A percentile compares a stretch with the other conserved stretches of the same genome.
Evolutionary conservation across 768 basidiomycete genomes (phyloP).

Genomic region (Amanita thiersii): DNA sequence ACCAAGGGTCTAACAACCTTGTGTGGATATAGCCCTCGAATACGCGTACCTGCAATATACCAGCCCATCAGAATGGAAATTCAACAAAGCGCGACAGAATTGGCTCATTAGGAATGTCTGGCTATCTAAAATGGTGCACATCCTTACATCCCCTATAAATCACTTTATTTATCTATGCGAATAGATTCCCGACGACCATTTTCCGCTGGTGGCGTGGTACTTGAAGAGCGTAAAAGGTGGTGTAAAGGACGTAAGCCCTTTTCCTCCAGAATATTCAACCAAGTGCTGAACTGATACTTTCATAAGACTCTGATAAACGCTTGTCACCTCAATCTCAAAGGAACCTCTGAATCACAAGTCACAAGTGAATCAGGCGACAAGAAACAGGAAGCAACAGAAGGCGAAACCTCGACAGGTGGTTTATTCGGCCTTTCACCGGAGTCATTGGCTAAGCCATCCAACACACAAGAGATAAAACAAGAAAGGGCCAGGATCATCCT

Average conservation of each 20-base stretch:
- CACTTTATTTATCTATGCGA: not conserved
- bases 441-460: too few relatives aligned
- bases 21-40: conserved; percentile 12
- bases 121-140: too few relatives aligned
- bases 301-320: too few relatives aligned
- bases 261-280: not conserved
- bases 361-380: too few relatives aligned
- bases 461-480: not conserved
- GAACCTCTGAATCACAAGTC: too few relatives aligned
- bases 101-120: conserved; percentile 63
- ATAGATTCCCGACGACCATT: conserved; percentile 4
- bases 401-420: too few relatives aligned
- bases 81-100: conserved; percentile 67
- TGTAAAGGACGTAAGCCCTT: not conserved
- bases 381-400: too few relatives aligned
- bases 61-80: conserved; percentile 51
- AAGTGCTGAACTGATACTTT: too few relatives aligned
- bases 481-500: not conserved
- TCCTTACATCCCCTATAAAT: too few relatives aligned
- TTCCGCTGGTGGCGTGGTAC: conserved; percentile 5
- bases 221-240: conserved; percentile 6
- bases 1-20: too few relatives aligned
- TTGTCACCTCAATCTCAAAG: too few relatives aligned
- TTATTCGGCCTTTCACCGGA: too few relatives aligned
- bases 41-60: conserved; percentile 50